A percentile compares a stretch with the other conserved stretches of the same genome.
Conservation (phyloP, 768 basidiomycete genomes). For the Steccherinum ochraceum region DNA sequence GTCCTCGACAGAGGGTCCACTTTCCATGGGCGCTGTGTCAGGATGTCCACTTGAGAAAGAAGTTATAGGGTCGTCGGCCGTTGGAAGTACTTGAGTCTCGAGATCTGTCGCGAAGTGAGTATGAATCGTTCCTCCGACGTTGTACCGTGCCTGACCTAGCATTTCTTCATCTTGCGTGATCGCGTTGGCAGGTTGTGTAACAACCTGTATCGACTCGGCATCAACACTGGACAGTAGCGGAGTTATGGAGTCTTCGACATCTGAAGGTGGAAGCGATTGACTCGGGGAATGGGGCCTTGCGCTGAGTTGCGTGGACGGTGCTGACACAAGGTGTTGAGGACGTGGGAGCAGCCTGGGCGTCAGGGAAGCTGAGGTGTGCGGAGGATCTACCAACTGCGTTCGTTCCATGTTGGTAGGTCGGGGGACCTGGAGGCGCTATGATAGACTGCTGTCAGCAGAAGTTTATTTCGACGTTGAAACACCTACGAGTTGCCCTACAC, state of each 20-base stretch:
- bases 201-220: constrained; percentile 18
- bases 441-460: neutral
- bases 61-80: constrained; percentile 28
- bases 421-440: neutral
- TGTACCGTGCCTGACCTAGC: constrained; percentile 30
- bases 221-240: constrained; percentile 4
- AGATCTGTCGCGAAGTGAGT: constrained; percentile 18
- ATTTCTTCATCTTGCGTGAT: constrained; percentile 38
- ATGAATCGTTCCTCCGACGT: no score
- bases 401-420: constrained; percentile 6
- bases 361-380: constrained; percentile 40
- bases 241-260: constrained; percentile 7
- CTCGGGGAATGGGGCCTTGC: no score
- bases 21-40: no score
- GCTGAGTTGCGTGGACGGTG: no score
- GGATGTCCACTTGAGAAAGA: constrained; percentile 27
- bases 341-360: no score
- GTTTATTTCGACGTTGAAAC: neutral
- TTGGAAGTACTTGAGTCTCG: constrained; percentile 25
- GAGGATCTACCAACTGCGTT: constrained; percentile 28
- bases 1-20: constrained; percentile 13
- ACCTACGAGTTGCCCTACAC: constrained; percentile 52
- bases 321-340: no score
- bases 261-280: constrained; percentile 20
- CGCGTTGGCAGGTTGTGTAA: constrained; percentile 35